Percentiles rank a stretch among this genome's conserved stretches.
These are phyloP conservation scores for Blastobotrys apis DNA, from an alignment of 1,139 yeast species.

Conservation along the genomic window DNA sequence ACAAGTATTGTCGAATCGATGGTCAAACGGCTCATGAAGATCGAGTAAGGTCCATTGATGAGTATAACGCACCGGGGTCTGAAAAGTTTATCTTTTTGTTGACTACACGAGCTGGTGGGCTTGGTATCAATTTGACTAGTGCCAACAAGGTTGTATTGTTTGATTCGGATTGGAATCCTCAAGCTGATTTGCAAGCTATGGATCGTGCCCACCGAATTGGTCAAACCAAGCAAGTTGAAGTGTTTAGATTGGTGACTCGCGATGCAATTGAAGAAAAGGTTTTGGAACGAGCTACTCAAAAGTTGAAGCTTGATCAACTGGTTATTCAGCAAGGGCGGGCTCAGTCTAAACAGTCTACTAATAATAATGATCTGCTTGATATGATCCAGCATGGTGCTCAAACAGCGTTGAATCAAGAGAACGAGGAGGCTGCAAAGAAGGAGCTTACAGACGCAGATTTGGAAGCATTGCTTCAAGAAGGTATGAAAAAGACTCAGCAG, in stretches of 20 bases:
- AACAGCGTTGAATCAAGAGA: slow-evolving; percentile 55
- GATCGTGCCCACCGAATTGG: slow-evolving; percentile 98
- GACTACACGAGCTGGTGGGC: slow-evolving; percentile 98
- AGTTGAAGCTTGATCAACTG: slow-evolving; percentile 83
- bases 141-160: slow-evolving; percentile 88
- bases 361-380: slow-evolving; percentile 76
- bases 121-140: slow-evolving; percentile 88
- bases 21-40: slow-evolving; percentile 95
- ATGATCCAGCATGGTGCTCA: slow-evolving; percentile 99
- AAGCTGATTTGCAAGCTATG: slow-evolving; percentile 98
- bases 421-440: slow-evolving; percentile 25
- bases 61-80: slow-evolving; percentile 77
- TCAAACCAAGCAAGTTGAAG: slow-evolving; percentile 92
- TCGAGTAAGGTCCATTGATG: slow-evolving; percentile 87
- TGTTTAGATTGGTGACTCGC: slow-evolving; percentile 87
- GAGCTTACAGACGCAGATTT: slow-evolving; percentile 59
- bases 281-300: slow-evolving; percentile 92
- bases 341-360: slow-evolving; percentile 40
- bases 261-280: slow-evolving; percentile 96
- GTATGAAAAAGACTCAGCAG: slow-evolving; percentile 75
- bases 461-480: slow-evolving; percentile 69
- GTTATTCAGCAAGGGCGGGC: slow-evolving; percentile 93
- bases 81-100: slow-evolving; percentile 79
- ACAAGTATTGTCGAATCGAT: slow-evolving; percentile 87
- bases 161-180: slow-evolving; percentile 99